phyloP scores from a whole-genome alignment of 179 eudicot species.

The Carnegiea gigantea region DNA sequence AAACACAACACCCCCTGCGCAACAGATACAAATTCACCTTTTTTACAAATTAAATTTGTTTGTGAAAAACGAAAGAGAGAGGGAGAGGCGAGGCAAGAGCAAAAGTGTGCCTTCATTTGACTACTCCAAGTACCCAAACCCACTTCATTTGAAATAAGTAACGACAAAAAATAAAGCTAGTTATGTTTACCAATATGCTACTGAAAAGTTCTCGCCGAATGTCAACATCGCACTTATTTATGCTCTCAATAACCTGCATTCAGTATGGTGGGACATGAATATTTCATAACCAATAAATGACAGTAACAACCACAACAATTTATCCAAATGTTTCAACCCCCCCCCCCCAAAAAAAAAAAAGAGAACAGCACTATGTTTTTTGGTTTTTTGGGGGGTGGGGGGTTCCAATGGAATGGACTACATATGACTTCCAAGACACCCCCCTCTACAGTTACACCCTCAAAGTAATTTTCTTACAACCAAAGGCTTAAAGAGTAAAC shows the following conservation, averaged over 20 bases:
- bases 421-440: no score
- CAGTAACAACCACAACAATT: not conserved
- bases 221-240: slow-evolving; percentile 95
- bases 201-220: slow-evolving; percentile 91
- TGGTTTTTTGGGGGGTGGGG: no score
- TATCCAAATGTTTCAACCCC: not conserved
- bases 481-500: not conserved
- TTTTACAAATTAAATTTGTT: not conserved
- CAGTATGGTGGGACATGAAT: slow-evolving; percentile 9
- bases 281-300: slow-evolving; percentile 8
- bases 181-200: slow-evolving; percentile 75
- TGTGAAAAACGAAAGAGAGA: no score
- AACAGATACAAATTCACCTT: not conserved
- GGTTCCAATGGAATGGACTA: not conserved
- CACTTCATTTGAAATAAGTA: not conserved
- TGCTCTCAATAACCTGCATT: slow-evolving; percentile 92
- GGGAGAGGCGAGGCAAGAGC: not conserved
- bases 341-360: not conserved
- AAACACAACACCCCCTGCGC: no score
- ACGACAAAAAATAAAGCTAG: not conserved
- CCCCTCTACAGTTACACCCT: not conserved
- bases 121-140: not conserved
- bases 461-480: not conserved
- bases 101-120: not conserved
- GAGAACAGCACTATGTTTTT: no score